These are phyloP conservation scores for Fusarium pilosicola DNA, from an alignment of 2,329 filamentous ascomycete genomes.

Conservation along the genomic window DNA sequence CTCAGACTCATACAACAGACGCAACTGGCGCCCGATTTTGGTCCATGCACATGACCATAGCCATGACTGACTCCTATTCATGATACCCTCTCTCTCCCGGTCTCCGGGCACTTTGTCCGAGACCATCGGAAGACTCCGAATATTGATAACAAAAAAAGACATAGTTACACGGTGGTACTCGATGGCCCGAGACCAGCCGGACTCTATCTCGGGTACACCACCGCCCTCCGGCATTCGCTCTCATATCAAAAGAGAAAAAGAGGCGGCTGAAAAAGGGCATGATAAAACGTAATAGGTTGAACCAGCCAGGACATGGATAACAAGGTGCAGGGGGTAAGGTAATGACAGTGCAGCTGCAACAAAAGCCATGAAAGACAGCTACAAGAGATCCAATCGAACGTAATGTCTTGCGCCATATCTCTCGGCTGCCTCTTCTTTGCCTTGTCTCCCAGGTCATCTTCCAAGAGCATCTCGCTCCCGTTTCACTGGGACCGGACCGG, in stretches of 20 bases:
- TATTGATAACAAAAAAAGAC: background rate
- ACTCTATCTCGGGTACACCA: conserved; percentile 23
- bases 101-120: conserved; percentile 27
- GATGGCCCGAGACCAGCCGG: conserved; percentile 26
- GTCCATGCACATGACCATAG: conserved; percentile 12
- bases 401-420: conserved; percentile 23
- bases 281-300: conserved; percentile 8
- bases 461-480: conserved; percentile 26
- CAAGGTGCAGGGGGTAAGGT: conserved; percentile 1
- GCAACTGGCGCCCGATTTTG: background rate
- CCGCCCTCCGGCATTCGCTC: conserved; percentile 23
- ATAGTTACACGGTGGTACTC: background rate
- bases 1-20: background rate
- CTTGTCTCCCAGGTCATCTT: background rate
- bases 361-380: conserved; percentile 1
- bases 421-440: conserved; percentile 5
- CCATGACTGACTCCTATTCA: background rate
- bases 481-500: conserved; percentile 41
- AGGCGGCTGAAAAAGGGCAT: conserved; percentile 14
- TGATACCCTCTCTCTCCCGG: background rate
- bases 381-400: conserved; percentile 39
- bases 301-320: conserved; percentile 12
- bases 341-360: conserved; percentile 11
- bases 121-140: conserved; percentile 19
- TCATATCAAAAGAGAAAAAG: conserved; percentile 1